Evolutionary conservation across 2,329 filamentous ascomycete species (phyloP).

Genomic region (Remersonia thermophila): DNA sequence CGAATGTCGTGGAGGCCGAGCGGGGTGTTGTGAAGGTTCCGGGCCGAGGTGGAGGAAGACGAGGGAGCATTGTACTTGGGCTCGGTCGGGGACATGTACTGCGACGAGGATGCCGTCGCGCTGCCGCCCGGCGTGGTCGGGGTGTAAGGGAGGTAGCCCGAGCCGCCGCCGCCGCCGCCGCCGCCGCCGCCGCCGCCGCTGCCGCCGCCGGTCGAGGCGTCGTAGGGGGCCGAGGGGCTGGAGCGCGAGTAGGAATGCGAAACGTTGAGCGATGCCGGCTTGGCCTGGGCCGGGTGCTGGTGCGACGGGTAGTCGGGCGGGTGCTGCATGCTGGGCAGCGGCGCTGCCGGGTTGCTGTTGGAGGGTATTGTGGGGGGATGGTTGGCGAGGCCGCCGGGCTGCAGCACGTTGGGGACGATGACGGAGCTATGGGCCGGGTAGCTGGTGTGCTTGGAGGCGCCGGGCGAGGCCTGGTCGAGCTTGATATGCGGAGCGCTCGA

Average conservation of each 20-base stretch:
- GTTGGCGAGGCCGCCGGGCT: slow-evolving; percentile 37
- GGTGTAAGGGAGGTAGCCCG: slow-evolving; percentile 42
- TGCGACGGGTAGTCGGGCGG: slow-evolving; percentile 37
- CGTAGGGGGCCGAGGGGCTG: slow-evolving; percentile 56
- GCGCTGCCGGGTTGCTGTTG: slow-evolving; percentile 30
- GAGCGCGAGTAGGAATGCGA: slow-evolving; percentile 74
- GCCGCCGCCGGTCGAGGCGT: slow-evolving; percentile 31
- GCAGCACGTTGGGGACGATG: slow-evolving; percentile 45
- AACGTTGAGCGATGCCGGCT: slow-evolving; percentile 50
- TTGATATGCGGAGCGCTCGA: slow-evolving; percentile 33
- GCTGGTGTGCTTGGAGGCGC: slow-evolving; percentile 23
- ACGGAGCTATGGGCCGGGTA: slow-evolving; percentile 25
- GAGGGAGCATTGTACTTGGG: slow-evolving; percentile 42
- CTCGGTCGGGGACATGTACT: slow-evolving; percentile 51
- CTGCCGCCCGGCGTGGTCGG: slow-evolving; percentile 48
- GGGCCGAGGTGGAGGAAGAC: slow-evolving; percentile 36
- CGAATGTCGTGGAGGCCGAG: slow-evolving; percentile 86
- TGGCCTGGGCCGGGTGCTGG: slow-evolving; percentile 50
- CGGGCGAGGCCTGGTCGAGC: slow-evolving; percentile 32
- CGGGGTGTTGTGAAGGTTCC: slow-evolving; percentile 66
- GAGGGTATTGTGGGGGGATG: slow-evolving; percentile 28
- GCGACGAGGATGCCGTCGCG: slow-evolving; percentile 41
- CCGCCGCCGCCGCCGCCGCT: too few species aligned
- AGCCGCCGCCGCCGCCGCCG: too few species aligned
- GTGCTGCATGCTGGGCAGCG: slow-evolving; percentile 38